Base-by-base conservation (phyloP, 2,329 filamentous ascomycete genomes). In the Sarocladiaceae sp. region DNA sequence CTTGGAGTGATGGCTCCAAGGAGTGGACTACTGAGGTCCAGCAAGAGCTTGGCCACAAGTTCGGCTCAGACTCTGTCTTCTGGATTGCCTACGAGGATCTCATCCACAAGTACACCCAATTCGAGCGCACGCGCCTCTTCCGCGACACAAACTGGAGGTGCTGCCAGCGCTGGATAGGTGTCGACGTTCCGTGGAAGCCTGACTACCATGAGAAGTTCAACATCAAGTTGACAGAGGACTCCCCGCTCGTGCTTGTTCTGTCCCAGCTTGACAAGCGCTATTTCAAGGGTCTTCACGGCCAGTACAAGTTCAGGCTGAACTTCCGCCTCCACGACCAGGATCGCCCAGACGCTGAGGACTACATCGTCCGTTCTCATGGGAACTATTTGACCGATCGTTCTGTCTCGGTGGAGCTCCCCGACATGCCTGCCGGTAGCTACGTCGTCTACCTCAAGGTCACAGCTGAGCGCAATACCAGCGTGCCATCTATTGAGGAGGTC, bases 1-100 rank as follows among this genome's bases (percentile, higher is more conserved):
- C 80, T 0, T 84, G 78, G 78, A 76, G 71, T 15, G 80, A 84
- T 55, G 80, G 80, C 1, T 80, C 76, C 26, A 80, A 80, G 61
- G 80, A 84, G 60, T 84, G 82, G 74, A 84, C 80, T 1, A 69
- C 74, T 1, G 79, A 82, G 22, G 76, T 76, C 31, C 77, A 82
- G 48, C 68, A 75, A 53, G 80, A 83, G 62, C 74, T 84, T 1
- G 72, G 71, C 37, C 80, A 84, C 60, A 75, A 73, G 26, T 84
- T 84, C 53, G 80, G 81, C 20, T 79, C 78, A 56, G 81, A 84
- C 58, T 82, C 79, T 1, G 78, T 82, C 12, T 84, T 84, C 59
- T 84, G 81, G 81, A 84, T 84, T 54, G 74, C 78, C 2, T 84
- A 83, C 59, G 72, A 79, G 49, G 82, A 86, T 58, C 71, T 86